phyloP scores from a whole-genome alignment of 192 early-diverging fungal genomes.

The Backusella parvicylindrica region DNA sequence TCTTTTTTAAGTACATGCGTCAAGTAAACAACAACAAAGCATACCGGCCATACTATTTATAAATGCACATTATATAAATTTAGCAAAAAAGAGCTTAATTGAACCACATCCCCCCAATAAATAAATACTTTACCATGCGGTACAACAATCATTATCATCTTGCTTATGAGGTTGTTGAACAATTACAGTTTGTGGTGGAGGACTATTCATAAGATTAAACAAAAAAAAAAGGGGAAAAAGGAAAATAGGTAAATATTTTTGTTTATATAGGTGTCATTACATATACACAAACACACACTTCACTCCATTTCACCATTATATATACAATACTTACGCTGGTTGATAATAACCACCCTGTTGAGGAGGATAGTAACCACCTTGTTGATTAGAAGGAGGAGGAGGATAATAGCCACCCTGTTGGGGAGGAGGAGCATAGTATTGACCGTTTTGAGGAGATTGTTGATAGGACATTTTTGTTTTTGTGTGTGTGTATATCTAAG shows the following conservation, averaged over 20 bases:
- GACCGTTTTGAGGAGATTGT: neutral
- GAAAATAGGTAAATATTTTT: neutral
- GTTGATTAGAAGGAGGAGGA: neutral
- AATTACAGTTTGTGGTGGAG: conserved; percentile 1
- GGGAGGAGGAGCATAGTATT: neutral
- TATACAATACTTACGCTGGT: neutral
- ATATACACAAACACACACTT: neutral
- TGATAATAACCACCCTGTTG: neutral
- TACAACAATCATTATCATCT: neutral
- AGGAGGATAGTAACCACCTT: neutral
- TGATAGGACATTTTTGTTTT: conserved; percentile 4
- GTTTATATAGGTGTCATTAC: neutral
- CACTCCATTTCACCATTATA: neutral
- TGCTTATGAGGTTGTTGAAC: neutral
- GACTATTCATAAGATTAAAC: neutral
- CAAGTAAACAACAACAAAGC: neutral
- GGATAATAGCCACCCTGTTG: neutral
- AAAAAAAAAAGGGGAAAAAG: neutral
- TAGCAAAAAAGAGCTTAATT: neutral
- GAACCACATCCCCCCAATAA: neutral
- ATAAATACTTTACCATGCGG: neutral
- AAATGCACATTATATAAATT: neutral
- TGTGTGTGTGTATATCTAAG: neutral
- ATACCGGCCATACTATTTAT: neutral
- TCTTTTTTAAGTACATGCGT: conserved; percentile 1